These are phyloP conservation scores for Plasmodium fragile DNA, from an alignment of 169 alveolate genomes.

Conservation along the genomic window DNA sequence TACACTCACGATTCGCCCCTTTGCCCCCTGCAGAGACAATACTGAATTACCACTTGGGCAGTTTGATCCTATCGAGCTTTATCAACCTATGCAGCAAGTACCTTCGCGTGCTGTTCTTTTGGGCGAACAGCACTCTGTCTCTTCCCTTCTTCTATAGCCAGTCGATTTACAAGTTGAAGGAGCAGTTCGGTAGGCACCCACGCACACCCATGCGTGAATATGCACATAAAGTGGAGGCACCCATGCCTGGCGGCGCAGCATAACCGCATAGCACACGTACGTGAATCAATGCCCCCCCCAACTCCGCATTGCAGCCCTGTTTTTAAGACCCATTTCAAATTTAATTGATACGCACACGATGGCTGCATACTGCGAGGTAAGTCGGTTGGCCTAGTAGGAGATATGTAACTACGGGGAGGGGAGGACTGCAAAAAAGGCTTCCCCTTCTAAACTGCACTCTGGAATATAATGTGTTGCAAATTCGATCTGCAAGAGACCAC, in stretches of 20 bases:
- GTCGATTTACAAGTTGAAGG: conserved; percentile 31
- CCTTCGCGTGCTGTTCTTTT: conserved; percentile 52
- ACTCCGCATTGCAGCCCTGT: conserved; percentile 4
- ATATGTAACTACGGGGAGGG: not conserved
- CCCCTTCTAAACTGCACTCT: not conserved
- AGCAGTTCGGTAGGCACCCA: conserved; percentile 17
- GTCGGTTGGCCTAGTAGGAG: not conserved
- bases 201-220: not conserved
- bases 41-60: conserved; percentile 50
- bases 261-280: not conserved
- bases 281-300: not conserved
- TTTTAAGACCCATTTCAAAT: conserved; percentile 43
- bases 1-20: not conserved
- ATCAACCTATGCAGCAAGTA: conserved; percentile 23
- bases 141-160: conserved; percentile 49
- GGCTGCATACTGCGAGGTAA: conserved; percentile 67
- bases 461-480: not conserved
- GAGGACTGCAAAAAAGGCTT: not conserved
- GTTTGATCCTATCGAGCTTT: conserved; percentile 56
- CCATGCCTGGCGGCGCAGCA: not conserved
- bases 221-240: not conserved
- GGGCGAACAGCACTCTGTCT: conserved; percentile 59
- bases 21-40: conserved; percentile 40
- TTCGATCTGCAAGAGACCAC: not conserved
- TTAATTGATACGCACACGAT: conserved; percentile 31